A percentile compares a stretch with the other conserved stretches of the same genome.
phyloP scores from a whole-genome alignment of 129 eudicot species.

The Ambrosia artemisiifolia region DNA sequence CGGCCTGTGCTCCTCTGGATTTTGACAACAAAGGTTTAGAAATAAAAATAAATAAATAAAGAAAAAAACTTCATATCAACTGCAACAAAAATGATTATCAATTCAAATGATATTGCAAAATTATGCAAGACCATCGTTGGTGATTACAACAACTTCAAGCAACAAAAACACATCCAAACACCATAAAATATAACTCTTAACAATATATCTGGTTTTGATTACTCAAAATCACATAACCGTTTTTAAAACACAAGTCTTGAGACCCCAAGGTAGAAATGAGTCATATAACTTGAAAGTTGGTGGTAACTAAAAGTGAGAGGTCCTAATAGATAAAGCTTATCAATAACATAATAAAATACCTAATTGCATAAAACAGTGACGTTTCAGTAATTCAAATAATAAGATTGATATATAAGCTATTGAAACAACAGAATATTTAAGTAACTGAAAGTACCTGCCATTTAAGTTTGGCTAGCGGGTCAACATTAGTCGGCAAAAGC shows the following conservation, averaged over 20 bases:
- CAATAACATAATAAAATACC: neutral
- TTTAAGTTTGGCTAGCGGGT: slow-evolving; percentile 33
- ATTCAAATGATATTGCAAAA: neutral
- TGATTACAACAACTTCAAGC: neutral
- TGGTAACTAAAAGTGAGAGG: neutral
- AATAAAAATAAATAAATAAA: too few relatives aligned
- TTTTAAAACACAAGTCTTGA: neutral
- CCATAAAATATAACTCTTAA: neutral
- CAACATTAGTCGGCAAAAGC: slow-evolving; percentile 42
- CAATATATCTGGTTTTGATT: neutral
- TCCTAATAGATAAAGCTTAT: neutral
- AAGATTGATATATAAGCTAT: neutral
- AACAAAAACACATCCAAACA: slow-evolving; percentile 1
- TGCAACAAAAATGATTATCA: neutral
- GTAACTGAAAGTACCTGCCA: slow-evolving; percentile 47
- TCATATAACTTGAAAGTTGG: neutral
- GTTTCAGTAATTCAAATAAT: slow-evolving; percentile 8
- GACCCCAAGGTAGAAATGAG: neutral
- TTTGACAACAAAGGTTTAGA: too few relatives aligned
- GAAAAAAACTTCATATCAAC: neutral
- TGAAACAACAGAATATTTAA: neutral
- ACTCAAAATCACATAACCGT: neutral
- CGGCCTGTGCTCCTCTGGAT: too few relatives aligned
- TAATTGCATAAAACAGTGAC: neutral
- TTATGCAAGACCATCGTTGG: neutral